Conservation (phyloP, 1,139 yeast species). For the Zygosaccharomyces sapae region DNA sequence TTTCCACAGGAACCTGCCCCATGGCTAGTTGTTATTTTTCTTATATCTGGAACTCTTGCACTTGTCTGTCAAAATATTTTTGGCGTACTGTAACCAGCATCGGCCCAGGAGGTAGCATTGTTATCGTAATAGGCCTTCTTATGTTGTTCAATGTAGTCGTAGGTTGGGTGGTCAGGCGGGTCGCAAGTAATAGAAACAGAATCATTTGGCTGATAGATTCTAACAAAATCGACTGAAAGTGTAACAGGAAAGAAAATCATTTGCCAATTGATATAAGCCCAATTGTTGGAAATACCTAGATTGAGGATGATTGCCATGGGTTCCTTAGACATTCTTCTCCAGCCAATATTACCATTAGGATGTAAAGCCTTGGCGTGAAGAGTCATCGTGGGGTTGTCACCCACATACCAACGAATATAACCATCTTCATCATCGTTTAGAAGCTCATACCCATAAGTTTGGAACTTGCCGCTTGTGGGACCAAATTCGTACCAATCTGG, state of each 20-base stretch:
- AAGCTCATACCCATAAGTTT: constrained; percentile 75
- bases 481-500: constrained; percentile 72
- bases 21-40: background rate
- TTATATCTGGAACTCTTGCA: constrained; percentile 38
- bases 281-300: constrained; percentile 71
- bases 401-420: constrained; percentile 79
- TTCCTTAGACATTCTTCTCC: constrained; percentile 72
- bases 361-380: constrained; percentile 59
- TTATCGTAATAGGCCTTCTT: constrained; percentile 55
- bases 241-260: constrained; percentile 62
- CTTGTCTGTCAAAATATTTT: constrained; percentile 46
- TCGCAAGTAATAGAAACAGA: constrained; percentile 60
- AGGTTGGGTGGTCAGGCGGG: constrained; percentile 68
- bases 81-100: constrained; percentile 66
- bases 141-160: constrained; percentile 65
- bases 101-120: constrained; percentile 62
- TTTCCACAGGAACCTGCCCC: constrained; percentile 4
- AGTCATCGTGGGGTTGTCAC: constrained; percentile 62
- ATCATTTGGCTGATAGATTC: constrained; percentile 69
- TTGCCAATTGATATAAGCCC: constrained; percentile 83
- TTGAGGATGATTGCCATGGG: constrained; percentile 81
- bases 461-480: constrained; percentile 48
- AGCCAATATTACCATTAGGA: constrained; percentile 78
- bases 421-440: constrained; percentile 61
- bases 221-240: constrained; percentile 70